Conservation (phyloP, 2,329 filamentous ascomycete species). For the Pseudogymnoascus sp. region DNA sequence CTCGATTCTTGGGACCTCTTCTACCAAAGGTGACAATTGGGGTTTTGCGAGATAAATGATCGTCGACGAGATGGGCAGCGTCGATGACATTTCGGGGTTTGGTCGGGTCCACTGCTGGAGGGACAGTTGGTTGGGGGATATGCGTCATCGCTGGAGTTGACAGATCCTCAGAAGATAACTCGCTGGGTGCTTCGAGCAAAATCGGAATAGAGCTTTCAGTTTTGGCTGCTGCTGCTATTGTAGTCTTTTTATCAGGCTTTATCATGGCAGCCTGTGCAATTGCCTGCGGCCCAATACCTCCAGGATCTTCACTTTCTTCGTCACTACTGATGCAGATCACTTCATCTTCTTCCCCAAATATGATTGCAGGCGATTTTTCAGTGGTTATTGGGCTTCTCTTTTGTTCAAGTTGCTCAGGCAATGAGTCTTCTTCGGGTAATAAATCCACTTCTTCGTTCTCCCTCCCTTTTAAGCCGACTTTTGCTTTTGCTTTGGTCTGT, state of each 20-base stretch:
- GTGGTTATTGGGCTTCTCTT: neutral
- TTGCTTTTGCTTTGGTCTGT: neutral
- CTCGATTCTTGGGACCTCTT: conserved; percentile 22
- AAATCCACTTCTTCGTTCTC: neutral
- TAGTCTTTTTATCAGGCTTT: neutral
- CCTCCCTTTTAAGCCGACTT: neutral
- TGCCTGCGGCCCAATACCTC: neutral
- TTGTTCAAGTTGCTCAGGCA: neutral
- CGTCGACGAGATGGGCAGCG: conserved; percentile 14
- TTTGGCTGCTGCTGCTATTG: neutral
- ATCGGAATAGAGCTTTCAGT: neutral
- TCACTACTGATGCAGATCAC: neutral
- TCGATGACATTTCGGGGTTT: neutral
- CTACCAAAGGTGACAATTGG: conserved; percentile 19
- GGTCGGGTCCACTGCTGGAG: neutral
- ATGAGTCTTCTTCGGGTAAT: neutral
- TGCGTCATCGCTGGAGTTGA: neutral
- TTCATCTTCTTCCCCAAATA: neutral
- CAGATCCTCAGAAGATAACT: neutral
- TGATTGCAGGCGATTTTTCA: neutral
- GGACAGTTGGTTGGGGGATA: too few relatives aligned
- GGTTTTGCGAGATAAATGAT: conserved; percentile 18
- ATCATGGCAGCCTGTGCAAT: neutral
- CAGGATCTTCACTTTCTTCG: neutral
- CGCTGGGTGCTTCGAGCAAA: neutral